Evolutionary conservation across 768 basidiomycete genomes (phyloP).

Genomic region (Tremella yokohamensis): DNA sequence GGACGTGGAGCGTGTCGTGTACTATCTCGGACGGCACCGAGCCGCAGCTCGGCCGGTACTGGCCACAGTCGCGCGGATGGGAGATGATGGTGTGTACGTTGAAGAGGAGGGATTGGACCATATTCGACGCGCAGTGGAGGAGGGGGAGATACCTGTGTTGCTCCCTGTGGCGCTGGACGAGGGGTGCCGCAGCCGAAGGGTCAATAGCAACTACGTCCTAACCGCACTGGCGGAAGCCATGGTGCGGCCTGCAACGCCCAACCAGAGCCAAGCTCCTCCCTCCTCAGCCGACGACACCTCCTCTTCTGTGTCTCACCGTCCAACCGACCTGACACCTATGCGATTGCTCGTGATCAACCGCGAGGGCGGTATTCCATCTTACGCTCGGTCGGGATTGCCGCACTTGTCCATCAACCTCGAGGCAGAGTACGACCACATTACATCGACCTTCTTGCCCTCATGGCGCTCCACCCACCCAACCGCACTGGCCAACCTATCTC

Average conservation of each 20-base stretch:
- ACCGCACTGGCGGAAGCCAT: slow-evolving; percentile 83
- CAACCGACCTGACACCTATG: slow-evolving; percentile 76
- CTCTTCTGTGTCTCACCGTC: slow-evolving; percentile 54
- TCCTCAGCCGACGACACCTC: slow-evolving; percentile 41
- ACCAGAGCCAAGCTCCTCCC: neutral
- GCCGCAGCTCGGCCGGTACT: slow-evolving; percentile 83
- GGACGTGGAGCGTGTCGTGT: slow-evolving; percentile 81
- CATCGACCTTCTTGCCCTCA: slow-evolving; percentile 70
- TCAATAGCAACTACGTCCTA: slow-evolving; percentile 83
- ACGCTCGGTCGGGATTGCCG: slow-evolving; percentile 88
- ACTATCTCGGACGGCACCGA: slow-evolving; percentile 76
- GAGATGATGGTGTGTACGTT: slow-evolving; percentile 57
- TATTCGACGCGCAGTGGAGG: slow-evolving; percentile 80
- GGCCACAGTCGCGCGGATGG: slow-evolving; percentile 62
- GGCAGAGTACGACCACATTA: slow-evolving; percentile 80
- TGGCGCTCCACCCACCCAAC: slow-evolving; percentile 80
- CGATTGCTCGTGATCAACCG: slow-evolving; percentile 96
- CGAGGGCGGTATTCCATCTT: slow-evolving; percentile 95
- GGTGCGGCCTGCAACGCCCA: slow-evolving; percentile 45
- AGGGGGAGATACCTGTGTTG: slow-evolving; percentile 94
- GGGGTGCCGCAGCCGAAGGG: slow-evolving; percentile 75
- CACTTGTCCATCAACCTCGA: slow-evolving; percentile 92
- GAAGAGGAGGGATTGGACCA: slow-evolving; percentile 73
- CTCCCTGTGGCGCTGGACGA: slow-evolving; percentile 90
- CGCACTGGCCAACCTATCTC: slow-evolving; percentile 74